These are phyloP conservation scores for Calendula officinalis DNA, from an alignment of 129 eudicot genomes.

Conservation along the genomic window DNA sequence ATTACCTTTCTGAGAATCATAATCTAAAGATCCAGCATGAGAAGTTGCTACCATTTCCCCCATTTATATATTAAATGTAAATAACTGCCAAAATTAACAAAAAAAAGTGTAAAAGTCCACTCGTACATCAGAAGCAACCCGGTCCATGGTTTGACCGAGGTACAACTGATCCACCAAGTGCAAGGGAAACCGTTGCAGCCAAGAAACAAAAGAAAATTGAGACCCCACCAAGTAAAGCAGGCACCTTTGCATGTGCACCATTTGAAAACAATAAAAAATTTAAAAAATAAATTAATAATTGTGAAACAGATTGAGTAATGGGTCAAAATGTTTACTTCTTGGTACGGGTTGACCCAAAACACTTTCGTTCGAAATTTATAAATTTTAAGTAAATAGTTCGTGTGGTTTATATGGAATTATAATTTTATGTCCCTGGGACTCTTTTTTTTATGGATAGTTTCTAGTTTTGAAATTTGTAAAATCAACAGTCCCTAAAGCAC, in stretches of 20 bases:
- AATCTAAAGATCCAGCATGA: constrained; percentile 52
- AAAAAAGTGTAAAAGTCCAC: constrained; percentile 81
- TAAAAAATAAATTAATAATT: no score
- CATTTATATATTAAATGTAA: constrained; percentile 61
- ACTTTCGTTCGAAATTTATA: background rate
- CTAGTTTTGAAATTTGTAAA: no score
- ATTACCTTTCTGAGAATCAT: constrained; percentile 93
- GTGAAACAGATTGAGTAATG: background rate
- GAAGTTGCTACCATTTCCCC: constrained; percentile 74
- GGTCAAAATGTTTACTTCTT: background rate
- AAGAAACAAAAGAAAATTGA: constrained; percentile 67
- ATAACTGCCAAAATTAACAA: constrained; percentile 79
- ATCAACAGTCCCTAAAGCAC: no score
- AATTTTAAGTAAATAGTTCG: background rate
- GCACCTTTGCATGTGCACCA: constrained; percentile 64
- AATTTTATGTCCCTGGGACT: no score
- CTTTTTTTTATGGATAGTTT: no score
- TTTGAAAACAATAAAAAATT: constrained; percentile 51
- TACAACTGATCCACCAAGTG: constrained; percentile 55
- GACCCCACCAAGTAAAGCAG: constrained; percentile 63
- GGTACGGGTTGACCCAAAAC: background rate
- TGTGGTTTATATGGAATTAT: no score
- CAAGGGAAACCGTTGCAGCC: constrained; percentile 66
- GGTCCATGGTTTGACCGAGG: constrained; percentile 95
- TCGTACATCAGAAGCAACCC: constrained; percentile 86